These are phyloP conservation scores for Mycena filopes DNA, from an alignment of 768 basidiomycete species.

Conservation along the genomic window DNA sequence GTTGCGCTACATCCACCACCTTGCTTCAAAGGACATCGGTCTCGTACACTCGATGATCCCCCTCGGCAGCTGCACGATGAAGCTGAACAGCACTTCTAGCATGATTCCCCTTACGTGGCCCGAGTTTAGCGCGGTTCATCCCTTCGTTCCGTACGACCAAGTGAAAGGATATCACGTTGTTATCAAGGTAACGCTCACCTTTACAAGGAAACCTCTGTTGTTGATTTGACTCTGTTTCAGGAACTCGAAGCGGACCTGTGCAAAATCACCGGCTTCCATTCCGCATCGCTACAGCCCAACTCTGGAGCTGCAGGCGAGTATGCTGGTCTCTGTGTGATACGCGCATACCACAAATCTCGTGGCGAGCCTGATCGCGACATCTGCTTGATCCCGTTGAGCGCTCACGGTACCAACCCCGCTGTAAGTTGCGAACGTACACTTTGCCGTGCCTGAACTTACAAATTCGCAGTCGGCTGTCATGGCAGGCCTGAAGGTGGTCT, in stretches of 20 bases:
- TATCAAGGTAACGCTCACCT: conserved; percentile 65
- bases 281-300: conserved; percentile 97
- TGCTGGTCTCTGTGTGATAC: conserved; percentile 93
- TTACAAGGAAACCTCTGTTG: neutral
- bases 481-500: conserved; percentile 96
- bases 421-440: conserved; percentile 68
- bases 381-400: conserved; percentile 94
- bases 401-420: conserved; percentile 98
- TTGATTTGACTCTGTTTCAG: conserved; percentile 51
- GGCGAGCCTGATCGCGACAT: conserved; percentile 89
- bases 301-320: conserved; percentile 99
- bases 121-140: conserved; percentile 90
- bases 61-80: conserved; percentile 97
- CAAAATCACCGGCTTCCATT: conserved; percentile 95
- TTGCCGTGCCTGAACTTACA: too few relatives aligned
- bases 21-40: conserved; percentile 94
- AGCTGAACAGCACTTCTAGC: conserved; percentile 97
- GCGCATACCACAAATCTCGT: conserved; percentile 92
- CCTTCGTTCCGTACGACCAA: conserved; percentile 91
- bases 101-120: conserved; percentile 98
- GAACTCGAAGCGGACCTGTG: conserved; percentile 93
- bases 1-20: conserved; percentile 94
- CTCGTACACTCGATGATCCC: conserved; percentile 97
- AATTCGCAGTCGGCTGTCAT: conserved; percentile 87
- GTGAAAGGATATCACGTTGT: conserved; percentile 87